Evolutionary conservation across 352 stramenopile species (phyloP), one percentile per base, ranked within the genome.

Genomic region (Globisporangium okanoganense): DNA sequence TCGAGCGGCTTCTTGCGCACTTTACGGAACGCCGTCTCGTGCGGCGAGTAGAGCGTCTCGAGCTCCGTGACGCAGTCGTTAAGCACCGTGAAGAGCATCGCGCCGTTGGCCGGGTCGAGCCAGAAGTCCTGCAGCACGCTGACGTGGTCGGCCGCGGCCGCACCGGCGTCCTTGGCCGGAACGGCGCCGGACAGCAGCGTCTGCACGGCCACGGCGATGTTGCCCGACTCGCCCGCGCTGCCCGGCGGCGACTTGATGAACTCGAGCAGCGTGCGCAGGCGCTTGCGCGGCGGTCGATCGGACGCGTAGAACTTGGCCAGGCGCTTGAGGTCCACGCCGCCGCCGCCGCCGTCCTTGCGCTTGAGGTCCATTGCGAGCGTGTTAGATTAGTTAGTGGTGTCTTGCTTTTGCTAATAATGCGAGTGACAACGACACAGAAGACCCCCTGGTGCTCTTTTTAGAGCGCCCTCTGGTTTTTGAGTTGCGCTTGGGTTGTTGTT

Each of bases 281-380:
- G 85, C 74, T 95, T 95, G 56, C 87, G 85, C 27, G 85, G 85
- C 27, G 85, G 83, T 0, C 86, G 82, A 65, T 94, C 87, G 36
- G 84, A 65, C 24, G 83, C 79, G 61, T 86, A 96, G 79, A 96
- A 96, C 70, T 93, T 93, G 58, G 79, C 79, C 36, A 96, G 78
- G 10, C 85, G 85, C 77, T 94, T 93, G 40, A 88, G 70, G 27
- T 50, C 45, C 31, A 52, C 51, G 20, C 38, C 40, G 25, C 24
- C 25, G 12, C 22, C 53, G 31, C 27, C 44, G 13, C 24, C 49
- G 20, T 47, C 58, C 27, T 40, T 40, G 58, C 55, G 55, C 55
- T 61, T 61, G 41, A 61, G 55, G 45, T 61, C 55, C 55, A 61
- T 61, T n/a, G n/a, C n/a, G n/a, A n/a, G n/a, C n/a, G n/a, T n/a